phyloP scores from a whole-genome alignment of 1,284 basidiomycete species.

The Exobasidium cylindrosporum region DNA sequence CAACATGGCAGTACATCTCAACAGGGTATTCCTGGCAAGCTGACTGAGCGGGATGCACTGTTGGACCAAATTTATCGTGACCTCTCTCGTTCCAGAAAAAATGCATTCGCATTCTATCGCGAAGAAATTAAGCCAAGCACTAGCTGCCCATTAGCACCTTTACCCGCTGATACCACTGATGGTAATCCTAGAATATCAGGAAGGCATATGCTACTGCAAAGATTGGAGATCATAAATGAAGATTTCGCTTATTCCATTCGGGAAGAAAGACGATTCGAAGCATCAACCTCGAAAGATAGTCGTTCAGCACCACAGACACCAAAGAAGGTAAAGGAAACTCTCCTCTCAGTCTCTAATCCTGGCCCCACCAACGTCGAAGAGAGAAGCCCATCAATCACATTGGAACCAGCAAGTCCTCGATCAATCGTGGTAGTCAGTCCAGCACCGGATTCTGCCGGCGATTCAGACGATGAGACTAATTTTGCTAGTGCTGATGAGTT shows the following conservation, averaged over 20 bases:
- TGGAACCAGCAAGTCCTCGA: conserved; percentile 9
- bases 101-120: conserved; percentile 47
- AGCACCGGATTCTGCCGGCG: not conserved
- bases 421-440: not conserved
- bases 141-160: conserved; percentile 28
- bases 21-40: conserved; percentile 8
- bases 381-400: conserved; percentile 13
- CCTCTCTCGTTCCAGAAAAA: conserved; percentile 37
- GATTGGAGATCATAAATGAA: conserved; percentile 29
- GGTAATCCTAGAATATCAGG: not conserved
- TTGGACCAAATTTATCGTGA: conserved; percentile 51
- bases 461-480: conserved; percentile 9
- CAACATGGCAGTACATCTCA: conserved; percentile 4
- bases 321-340: not conserved
- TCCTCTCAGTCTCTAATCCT: not conserved
- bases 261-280: conserved; percentile 16
- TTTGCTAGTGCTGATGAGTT: conserved; percentile 6
- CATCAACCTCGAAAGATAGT: not conserved
- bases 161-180: not conserved
- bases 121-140: conserved; percentile 21
- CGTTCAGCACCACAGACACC: not conserved
- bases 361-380: conserved; percentile 2
- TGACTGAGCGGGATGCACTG: conserved; percentile 26
- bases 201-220: conserved; percentile 22
- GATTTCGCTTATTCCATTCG: conserved; percentile 28